phyloP scores from a whole-genome alignment of 129 eudicot species.

The Escallonia rubra region DNA sequence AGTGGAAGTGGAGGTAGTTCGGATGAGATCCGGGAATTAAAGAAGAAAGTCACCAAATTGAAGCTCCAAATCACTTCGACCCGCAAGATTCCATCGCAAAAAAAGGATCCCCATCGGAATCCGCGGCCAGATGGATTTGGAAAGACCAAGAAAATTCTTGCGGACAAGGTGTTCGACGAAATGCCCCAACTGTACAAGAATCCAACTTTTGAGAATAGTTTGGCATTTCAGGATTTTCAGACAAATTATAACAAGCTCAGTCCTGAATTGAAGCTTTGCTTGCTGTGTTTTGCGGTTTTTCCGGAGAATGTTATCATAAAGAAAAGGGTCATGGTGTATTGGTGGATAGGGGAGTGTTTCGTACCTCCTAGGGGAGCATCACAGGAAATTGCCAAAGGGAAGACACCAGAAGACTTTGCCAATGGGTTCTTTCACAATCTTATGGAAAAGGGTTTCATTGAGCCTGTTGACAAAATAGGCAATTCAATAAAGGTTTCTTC shows the following conservation, averaged over 20 bases:
- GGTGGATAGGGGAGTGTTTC: constrained; percentile 6
- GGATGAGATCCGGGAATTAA: background rate
- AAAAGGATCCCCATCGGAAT: background rate
- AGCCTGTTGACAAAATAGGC: constrained; percentile 11
- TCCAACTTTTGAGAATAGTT: background rate
- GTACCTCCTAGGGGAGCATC: background rate
- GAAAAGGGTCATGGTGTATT: constrained; percentile 2
- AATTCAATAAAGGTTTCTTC: background rate
- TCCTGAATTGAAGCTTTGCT: background rate
- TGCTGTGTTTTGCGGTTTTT: background rate
- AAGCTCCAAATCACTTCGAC: background rate
- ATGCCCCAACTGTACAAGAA: background rate
- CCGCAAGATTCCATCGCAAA: background rate
- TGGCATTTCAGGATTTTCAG: background rate
- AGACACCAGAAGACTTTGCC: constrained; percentile 4
- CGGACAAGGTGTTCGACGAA: background rate
- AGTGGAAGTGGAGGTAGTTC: background rate
- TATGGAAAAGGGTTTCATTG: constrained; percentile 30
- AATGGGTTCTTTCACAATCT: constrained; percentile 19
- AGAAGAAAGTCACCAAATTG: background rate
- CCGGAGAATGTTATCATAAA: constrained; percentile 1
- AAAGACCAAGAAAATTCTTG: background rate
- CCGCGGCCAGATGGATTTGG: background rate
- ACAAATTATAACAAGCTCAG: background rate
- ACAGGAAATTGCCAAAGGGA: background rate